Evolutionary conservation across 305 asterid genomes (phyloP), one percentile per base, ranked within the genome.

Genomic region (Andrographis paniculata): DNA sequence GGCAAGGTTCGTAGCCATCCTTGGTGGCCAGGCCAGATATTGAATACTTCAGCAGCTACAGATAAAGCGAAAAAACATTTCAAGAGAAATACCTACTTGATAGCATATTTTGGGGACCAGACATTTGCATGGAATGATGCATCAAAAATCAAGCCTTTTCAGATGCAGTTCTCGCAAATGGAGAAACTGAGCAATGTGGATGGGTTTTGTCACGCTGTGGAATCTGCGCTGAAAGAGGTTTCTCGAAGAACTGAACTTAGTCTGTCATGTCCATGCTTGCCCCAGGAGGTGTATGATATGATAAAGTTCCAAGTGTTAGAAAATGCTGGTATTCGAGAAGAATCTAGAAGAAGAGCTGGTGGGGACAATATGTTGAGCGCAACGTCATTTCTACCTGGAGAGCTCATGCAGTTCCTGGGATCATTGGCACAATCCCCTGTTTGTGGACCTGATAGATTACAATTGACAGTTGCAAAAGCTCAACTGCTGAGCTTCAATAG

Each of bases 11-110:
- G 66, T 67, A 58, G 86, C 65, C 92, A 87, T 71, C 95, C 94
- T 3, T 87, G 97, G 97, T 87, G 97, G 95, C 97, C 97, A 21
- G 97, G 95, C 20, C 86, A 76, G 74, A 67, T 87, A 62, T 62
- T 81, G 54, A 70, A 67, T 31, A 76, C 95, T 42, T 62, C 77
- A n/a, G 82, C 69, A 55, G 88, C 95, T 40, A 69, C 97, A 1
- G 58, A 65, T 35, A 67, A 62, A 47, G 92, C 92, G 17, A 55
- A 33, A 59, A 74, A 48, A 43, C 45, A 78, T 64, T 53, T 31
- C 4, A 81, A 73, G 72, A 66, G 41, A 36, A 70, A 65, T 14
- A 41, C 72, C 35, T 70, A 78, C 54, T 69, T 87, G 66, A 61
- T 84, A 40, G 84, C 88, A 0, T 87, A 84, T 64, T 84, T 75